These are phyloP conservation scores for Middelhovenomyces tepae DNA, from an alignment of 805 yeast species.

Conservation along the genomic window DNA sequence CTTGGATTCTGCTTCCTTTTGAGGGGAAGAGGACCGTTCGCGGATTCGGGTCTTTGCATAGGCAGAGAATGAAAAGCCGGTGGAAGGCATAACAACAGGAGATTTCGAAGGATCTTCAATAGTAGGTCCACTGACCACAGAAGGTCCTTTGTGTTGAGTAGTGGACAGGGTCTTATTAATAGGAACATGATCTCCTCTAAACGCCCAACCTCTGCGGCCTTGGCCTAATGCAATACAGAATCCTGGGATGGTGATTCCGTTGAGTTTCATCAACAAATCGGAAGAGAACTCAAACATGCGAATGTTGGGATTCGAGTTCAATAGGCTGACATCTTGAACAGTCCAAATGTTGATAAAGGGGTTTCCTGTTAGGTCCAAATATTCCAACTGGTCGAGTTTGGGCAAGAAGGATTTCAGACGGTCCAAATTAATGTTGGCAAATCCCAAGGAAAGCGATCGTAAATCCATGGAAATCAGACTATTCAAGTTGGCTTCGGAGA, in stretches of 20 bases:
- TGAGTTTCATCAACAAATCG: conserved; percentile 19
- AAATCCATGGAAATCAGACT: conserved; percentile 22
- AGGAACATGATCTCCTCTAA: conserved; percentile 21
- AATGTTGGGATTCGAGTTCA: conserved; percentile 41
- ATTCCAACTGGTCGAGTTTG: conserved; percentile 32
- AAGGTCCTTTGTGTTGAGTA: neutral
- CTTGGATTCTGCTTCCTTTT: neutral
- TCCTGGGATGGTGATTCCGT: conserved; percentile 26
- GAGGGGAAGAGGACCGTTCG: conserved; percentile 4
- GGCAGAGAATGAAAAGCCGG: conserved; percentile 21
- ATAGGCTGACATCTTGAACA: conserved; percentile 38
- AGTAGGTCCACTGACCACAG: conserved; percentile 4
- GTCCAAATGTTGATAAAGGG: conserved; percentile 53
- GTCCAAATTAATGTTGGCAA: conserved; percentile 21
- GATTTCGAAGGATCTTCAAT: conserved; percentile 9
- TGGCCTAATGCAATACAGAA: conserved; percentile 35
- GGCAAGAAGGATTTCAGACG: conserved; percentile 20
- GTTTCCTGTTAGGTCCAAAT: conserved; percentile 60
- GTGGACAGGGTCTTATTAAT: conserved; percentile 4
- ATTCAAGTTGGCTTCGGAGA: conserved; percentile 31
- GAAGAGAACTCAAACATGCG: conserved; percentile 52
- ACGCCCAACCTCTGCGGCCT: conserved; percentile 80
- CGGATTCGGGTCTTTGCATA: conserved; percentile 19
- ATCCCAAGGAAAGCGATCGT: conserved; percentile 26
- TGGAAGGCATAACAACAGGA: conserved; percentile 5